These are phyloP conservation scores for Acidiella bohemica DNA, from an alignment of 495 filamentous ascomycete species.

Conservation along the genomic window DNA sequence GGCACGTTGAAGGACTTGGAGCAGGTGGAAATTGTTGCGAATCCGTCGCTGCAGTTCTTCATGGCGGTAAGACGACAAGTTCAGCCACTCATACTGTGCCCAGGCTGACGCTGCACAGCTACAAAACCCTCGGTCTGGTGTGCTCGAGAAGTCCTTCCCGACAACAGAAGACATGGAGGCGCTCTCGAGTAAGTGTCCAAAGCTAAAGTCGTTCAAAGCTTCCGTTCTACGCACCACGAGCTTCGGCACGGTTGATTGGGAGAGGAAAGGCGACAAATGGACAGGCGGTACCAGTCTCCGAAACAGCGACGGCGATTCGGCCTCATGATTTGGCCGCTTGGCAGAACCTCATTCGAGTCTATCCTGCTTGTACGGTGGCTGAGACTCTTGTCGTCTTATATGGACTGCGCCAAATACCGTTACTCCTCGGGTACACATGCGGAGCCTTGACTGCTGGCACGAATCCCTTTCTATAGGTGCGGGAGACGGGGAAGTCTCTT, in stretches of 20 bases:
- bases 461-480: too few species aligned
- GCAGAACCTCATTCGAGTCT: too few species aligned
- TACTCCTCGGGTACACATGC: too few species aligned
- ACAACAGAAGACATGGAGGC: constrained; percentile 16
- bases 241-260: constrained; percentile 18
- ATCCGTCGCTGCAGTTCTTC: constrained; percentile 19
- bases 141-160: constrained; percentile 14
- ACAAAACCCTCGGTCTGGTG: constrained; percentile 14
- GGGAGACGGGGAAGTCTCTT: too few species aligned
- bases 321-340: too few species aligned
- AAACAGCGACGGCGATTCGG: too few species aligned
- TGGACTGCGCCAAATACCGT: too few species aligned
- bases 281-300: too few species aligned
- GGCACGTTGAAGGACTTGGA: constrained; percentile 16
- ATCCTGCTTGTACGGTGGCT: too few species aligned
- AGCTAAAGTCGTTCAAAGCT: constrained; percentile 18
- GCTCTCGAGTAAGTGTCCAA: constrained; percentile 14
- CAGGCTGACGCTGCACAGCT: constrained; percentile 8
- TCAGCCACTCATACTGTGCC: too few species aligned
- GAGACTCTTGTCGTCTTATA: too few species aligned
- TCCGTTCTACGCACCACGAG: constrained; percentile 16
- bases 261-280: constrained; percentile 19
- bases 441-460: too few species aligned
- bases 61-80: constrained; percentile 19
- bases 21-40: constrained; percentile 24